A percentile compares a stretch with the other conserved stretches of the same genome.
Conservation (phyloP, 225 moss, liverwort and hornwort genomes). For the Neckera pumila region DNA sequence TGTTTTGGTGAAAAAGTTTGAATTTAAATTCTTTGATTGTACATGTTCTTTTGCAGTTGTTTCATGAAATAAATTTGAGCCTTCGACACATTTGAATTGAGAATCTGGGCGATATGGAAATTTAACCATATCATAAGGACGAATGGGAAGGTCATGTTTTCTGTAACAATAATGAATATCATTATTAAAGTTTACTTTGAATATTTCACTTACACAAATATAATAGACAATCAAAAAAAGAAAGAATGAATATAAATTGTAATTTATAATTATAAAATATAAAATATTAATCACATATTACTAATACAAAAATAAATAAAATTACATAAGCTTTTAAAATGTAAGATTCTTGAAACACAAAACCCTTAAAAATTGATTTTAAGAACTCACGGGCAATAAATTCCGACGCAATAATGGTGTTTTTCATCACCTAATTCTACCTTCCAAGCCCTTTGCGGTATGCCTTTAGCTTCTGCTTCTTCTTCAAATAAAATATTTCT, state of each 20-base stretch:
- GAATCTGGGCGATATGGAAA: conserved; percentile 21
- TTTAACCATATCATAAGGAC: conserved; percentile 26
- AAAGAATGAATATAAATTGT: not conserved
- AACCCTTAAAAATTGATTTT: not conserved
- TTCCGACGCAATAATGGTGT: conserved; percentile 28
- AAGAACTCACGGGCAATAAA: conserved; percentile 34
- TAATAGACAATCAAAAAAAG: too few species aligned
- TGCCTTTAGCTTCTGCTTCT: not conserved
- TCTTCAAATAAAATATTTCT: conserved; percentile 25
- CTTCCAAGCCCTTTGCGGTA: conserved; percentile 37
- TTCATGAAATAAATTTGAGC: not conserved
- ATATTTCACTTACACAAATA: not conserved
- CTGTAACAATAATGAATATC: not conserved
- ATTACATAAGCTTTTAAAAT: not conserved
- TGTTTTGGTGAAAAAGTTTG: not conserved
- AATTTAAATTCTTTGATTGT: not conserved
- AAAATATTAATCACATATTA: too few species aligned
- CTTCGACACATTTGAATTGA: not conserved
- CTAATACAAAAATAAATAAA: not conserved
- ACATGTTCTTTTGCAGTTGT: not conserved
- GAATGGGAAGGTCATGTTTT: conserved; percentile 19
- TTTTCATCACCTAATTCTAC: conserved; percentile 32
- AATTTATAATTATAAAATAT: not conserved
- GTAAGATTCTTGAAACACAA: too few species aligned
- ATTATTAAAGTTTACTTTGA: not conserved